Percentiles rank a stretch among this genome's conserved stretches.
Conservation (phyloP, 768 basidiomycete species). For the Trichaptum fuscoviolaceum region DNA sequence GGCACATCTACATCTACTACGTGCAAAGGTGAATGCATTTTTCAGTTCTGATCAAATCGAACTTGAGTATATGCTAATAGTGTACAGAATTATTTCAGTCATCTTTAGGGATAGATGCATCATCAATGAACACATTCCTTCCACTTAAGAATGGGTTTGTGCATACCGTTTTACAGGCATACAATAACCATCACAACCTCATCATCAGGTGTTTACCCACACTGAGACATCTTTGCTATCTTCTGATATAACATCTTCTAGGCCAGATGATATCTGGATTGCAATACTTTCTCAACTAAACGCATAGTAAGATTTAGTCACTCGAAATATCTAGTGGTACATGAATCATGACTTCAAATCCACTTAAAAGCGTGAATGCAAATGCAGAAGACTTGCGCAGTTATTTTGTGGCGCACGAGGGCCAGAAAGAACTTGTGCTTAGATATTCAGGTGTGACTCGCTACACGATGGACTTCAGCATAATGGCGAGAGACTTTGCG, state of each 20-base stretch:
- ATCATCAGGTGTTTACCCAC: conserved; percentile 26
- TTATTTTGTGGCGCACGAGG: conserved; percentile 31
- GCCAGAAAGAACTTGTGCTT: conserved; percentile 26
- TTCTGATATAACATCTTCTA: background rate
- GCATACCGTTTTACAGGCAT: conserved; percentile 26
- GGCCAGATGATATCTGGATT: conserved; percentile 46
- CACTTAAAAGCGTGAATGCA: conserved; percentile 17
- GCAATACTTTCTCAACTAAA: conserved; percentile 35
- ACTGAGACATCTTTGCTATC: background rate
- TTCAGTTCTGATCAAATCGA: background rate
- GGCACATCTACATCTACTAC: no score
- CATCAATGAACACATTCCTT: background rate
- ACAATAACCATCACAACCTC: conserved; percentile 32
- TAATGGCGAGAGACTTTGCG: conserved; percentile 19
- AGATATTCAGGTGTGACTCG: conserved; percentile 12
- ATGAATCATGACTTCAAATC: background rate
- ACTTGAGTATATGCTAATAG: background rate
- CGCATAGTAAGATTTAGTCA: conserved; percentile 17
- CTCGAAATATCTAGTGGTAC: background rate
- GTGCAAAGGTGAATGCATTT: background rate
- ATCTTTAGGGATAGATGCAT: conserved; percentile 14
- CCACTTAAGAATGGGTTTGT: conserved; percentile 28
- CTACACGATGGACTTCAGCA: conserved; percentile 27
- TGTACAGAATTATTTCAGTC: conserved; percentile 22
- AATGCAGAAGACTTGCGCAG: conserved; percentile 28